These are phyloP conservation scores for Diaporthe nobilis DNA, from an alignment of 2,329 filamentous ascomycete species.

Conservation along the genomic window DNA sequence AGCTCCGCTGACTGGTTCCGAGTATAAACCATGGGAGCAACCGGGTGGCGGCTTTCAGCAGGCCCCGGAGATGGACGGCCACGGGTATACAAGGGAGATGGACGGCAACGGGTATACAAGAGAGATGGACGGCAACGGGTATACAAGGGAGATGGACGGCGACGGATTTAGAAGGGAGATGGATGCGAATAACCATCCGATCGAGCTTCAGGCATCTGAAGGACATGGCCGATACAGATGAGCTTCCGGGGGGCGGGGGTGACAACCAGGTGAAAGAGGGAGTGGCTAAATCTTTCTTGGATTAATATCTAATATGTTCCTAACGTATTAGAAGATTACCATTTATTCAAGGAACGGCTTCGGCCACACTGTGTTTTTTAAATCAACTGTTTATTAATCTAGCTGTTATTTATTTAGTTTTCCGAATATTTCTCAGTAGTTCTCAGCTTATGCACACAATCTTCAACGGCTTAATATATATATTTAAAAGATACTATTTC, in stretches of 20 bases:
- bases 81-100: neutral
- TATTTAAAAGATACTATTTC: no score
- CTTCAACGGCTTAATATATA: no score
- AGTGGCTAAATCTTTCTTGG: neutral
- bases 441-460: no score
- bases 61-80: neutral
- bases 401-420: no score
- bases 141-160: conserved; percentile 6
- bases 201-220: conserved; percentile 11
- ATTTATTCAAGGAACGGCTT: no score
- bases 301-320: neutral
- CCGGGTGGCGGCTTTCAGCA: neutral
- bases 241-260: neutral
- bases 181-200: neutral
- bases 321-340: neutral
- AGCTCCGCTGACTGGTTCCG: neutral
- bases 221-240: neutral
- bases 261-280: neutral
- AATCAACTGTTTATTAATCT: no score
- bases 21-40: conserved; percentile 7
- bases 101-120: no score
- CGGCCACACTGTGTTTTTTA: no score
- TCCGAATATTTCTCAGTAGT: no score
- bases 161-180: neutral
- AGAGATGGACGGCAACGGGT: neutral